phyloP scores from a whole-genome alignment of 805 yeast species.

The Priceomyces carsonii region DNA sequence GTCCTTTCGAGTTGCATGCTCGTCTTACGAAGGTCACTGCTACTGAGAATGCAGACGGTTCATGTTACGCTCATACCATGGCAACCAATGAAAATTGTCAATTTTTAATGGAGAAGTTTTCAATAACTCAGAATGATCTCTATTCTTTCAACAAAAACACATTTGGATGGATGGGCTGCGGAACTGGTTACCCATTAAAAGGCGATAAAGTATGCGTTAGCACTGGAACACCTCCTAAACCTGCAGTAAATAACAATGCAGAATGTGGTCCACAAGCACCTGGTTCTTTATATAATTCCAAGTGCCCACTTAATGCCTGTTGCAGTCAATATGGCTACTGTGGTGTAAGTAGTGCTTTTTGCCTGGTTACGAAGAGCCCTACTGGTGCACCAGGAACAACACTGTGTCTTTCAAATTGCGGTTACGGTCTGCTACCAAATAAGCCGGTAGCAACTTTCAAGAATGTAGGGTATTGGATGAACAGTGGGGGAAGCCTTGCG shows the following conservation, averaged over 20 bases:
- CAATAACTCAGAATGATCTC: constrained; percentile 7
- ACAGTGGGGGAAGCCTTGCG: constrained; percentile 9
- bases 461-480: constrained; percentile 17
- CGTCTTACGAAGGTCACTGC: not conserved
- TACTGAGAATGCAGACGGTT: constrained; percentile 12
- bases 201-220: constrained; percentile 16
- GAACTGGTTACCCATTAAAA: constrained; percentile 1
- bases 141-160: constrained; percentile 13
- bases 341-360: constrained; percentile 15
- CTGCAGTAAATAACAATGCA: constrained; percentile 13
- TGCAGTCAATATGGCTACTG: constrained; percentile 14
- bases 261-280: constrained; percentile 22
- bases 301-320: constrained; percentile 20
- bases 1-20: no score
- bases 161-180: constrained; percentile 18
- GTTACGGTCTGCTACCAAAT: constrained; percentile 15
- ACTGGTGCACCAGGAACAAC: constrained; percentile 17
- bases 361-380: constrained; percentile 11
- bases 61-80: constrained; percentile 14
- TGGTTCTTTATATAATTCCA: constrained; percentile 12
- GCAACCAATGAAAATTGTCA: constrained; percentile 15
- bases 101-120: constrained; percentile 8
- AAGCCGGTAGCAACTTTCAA: constrained; percentile 12
- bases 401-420: constrained; percentile 19
- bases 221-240: constrained; percentile 17